A percentile compares a stretch with the other conserved stretches of the same genome.
Evolutionary conservation across 176 grass and related monocot species (phyloP).

Genomic region (Secale cereale): DNA sequence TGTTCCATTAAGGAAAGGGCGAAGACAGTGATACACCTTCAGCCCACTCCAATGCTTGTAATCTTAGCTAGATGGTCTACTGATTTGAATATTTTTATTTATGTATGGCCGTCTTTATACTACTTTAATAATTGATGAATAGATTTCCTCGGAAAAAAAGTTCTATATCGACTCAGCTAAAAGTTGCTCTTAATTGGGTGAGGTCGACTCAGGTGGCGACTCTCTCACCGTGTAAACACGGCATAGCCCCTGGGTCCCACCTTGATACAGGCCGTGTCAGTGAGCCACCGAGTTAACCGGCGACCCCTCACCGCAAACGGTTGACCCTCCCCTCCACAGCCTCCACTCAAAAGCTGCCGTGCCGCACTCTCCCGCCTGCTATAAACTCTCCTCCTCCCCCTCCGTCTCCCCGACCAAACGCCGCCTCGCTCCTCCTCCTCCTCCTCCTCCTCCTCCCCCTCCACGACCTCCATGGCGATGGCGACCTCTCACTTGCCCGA

Average conservation of each 20-base stretch:
- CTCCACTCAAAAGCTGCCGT: not conserved
- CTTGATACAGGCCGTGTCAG: not conserved
- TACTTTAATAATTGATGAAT: no score
- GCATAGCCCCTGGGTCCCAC: not conserved
- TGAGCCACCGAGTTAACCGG: not conserved
- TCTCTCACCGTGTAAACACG: not conserved
- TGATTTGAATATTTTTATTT: no score
- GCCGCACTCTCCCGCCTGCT: constrained; percentile 11
- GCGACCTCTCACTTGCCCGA: constrained; percentile 35
- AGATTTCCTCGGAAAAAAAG: no score
- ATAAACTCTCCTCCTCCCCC: constrained; percentile 18
- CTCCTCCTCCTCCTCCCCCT: not conserved
- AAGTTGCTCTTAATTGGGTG: no score
- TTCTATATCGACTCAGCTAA: no score
- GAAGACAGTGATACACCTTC: no score
- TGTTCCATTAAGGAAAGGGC: no score
- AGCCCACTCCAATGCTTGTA: no score
- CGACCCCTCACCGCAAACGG: constrained; percentile 35
- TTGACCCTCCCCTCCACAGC: not conserved
- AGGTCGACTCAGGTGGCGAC: not conserved
- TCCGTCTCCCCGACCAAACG: not conserved
- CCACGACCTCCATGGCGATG: constrained; percentile 23
- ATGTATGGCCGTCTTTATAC: no score
- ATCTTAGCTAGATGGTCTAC: no score
- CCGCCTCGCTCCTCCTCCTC: not conserved